A percentile compares a stretch with the other conserved stretches of the same genome.
Evolutionary conservation across 2,329 filamentous ascomycete species (phyloP).

Genomic region (Neofusicoccum laricinum): DNA sequence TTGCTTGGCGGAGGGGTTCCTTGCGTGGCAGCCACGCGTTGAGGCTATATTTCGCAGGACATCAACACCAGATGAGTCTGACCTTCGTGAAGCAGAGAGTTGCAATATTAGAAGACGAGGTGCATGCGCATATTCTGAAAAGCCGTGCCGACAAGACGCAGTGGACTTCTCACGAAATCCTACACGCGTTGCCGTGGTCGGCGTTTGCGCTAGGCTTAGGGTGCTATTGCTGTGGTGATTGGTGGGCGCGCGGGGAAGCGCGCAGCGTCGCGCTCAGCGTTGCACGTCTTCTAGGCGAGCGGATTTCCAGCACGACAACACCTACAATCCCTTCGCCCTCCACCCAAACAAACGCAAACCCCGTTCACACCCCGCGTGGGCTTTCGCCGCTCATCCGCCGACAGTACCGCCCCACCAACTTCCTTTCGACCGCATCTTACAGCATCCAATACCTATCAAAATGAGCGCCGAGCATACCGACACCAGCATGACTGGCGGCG

Average conservation of each 20-base stretch:
- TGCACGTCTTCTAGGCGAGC: slow-evolving; percentile 10
- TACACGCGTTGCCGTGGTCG: neutral
- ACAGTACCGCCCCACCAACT: neutral
- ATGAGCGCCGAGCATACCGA: slow-evolving; percentile 22
- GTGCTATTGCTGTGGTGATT: slow-evolving; percentile 12
- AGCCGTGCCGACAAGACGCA: neutral
- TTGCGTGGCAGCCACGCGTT: neutral
- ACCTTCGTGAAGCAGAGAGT: neutral
- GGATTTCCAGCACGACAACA: neutral
- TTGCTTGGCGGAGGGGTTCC: neutral
- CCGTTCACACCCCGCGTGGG: neutral
- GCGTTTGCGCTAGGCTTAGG: neutral
- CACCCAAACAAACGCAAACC: slow-evolving; percentile 3
- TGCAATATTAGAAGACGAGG: neutral
- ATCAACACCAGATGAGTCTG: neutral
- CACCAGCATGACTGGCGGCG: slow-evolving; percentile 67
- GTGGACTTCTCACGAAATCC: neutral
- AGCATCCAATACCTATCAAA: slow-evolving; percentile 13
- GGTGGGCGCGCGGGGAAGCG: neutral
- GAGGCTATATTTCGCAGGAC: neutral
- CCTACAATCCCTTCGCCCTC: neutral
- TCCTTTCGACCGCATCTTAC: neutral
- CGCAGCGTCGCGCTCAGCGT: slow-evolving; percentile 9
- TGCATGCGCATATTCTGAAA: too few species aligned
- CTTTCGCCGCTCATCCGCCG: neutral